phyloP scores from a whole-genome alignment of 106 monocot genomes.

The Allium sativum region DNA sequence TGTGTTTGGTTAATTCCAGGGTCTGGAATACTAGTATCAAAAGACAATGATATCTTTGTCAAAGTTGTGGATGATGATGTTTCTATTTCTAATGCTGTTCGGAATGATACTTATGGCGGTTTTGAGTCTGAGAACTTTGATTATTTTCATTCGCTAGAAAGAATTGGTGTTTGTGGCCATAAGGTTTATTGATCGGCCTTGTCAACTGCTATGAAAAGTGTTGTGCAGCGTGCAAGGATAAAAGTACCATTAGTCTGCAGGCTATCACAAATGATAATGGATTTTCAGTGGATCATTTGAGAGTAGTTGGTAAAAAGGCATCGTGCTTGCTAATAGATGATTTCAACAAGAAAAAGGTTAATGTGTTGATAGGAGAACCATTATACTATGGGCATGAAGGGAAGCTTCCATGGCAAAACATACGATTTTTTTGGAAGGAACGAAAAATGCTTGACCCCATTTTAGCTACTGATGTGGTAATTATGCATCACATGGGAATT shows the following conservation, averaged over 20 bases:
- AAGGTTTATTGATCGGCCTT: slow-evolving; percentile 46
- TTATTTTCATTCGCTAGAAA: slow-evolving; percentile 58
- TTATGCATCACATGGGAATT: slow-evolving; percentile 80
- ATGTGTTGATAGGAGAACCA: slow-evolving; percentile 79
- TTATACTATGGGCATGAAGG: slow-evolving; percentile 91
- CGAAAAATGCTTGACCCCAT: slow-evolving; percentile 54
- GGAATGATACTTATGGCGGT: slow-evolving; percentile 4
- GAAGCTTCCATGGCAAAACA: slow-evolving; percentile 84
- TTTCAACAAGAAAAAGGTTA: slow-evolving; percentile 47
- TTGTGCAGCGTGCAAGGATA: slow-evolving; percentile 44
- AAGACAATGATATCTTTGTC: slow-evolving; percentile 27
- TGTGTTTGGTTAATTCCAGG: slow-evolving; percentile 82
- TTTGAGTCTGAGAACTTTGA: slow-evolving; percentile 6
- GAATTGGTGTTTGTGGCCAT: slow-evolving; percentile 73
- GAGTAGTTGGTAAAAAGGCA: slow-evolving; percentile 51
- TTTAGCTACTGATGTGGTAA: slow-evolving; percentile 55
- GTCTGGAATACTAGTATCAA: slow-evolving; percentile 31
- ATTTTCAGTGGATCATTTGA: slow-evolving; percentile 43
- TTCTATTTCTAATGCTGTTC: slow-evolving; percentile 55
- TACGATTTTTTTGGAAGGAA: slow-evolving; percentile 89
- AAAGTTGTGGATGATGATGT: slow-evolving; percentile 57
- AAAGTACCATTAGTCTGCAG: too few species aligned
- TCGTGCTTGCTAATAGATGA: slow-evolving; percentile 40
- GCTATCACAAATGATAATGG: too few species aligned
- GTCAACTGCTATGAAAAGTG: slow-evolving; percentile 39